Conservation (phyloP, 768 basidiomycete genomes). For the Clitopilus hobsonii region DNA sequence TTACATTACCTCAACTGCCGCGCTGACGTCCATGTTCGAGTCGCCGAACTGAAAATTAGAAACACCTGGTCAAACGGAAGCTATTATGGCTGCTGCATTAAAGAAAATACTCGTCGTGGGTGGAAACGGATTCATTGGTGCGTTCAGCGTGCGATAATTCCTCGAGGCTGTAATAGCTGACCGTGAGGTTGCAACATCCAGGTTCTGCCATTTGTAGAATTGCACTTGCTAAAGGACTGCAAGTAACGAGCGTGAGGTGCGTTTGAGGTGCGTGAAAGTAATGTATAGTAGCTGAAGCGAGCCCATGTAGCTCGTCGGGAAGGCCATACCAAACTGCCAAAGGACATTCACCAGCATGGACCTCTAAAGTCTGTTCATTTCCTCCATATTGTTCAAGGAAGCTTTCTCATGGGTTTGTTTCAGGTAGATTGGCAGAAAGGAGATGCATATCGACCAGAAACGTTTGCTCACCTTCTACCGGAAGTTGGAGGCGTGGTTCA, state of each 20-base stretch:
- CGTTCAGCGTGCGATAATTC: background rate
- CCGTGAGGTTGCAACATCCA: conserved; percentile 28
- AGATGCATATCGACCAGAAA: conserved; percentile 72
- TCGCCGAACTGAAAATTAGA: no score
- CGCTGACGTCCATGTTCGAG: no score
- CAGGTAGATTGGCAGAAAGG: conserved; percentile 89
- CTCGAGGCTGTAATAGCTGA: background rate
- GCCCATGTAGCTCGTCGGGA: conserved; percentile 68
- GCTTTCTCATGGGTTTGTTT: background rate
- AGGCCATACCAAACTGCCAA: conserved; percentile 82
- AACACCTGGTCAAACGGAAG: background rate
- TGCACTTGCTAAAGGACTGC: conserved; percentile 79
- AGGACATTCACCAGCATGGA: conserved; percentile 88
- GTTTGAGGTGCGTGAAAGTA: no score
- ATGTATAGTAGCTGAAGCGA: no score
- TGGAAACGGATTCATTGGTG: conserved; percentile 98
- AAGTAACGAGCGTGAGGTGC: conserved; percentile 88
- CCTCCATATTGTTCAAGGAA: conserved; percentile 2
- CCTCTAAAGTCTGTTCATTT: conserved; percentile 50
- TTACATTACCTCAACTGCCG: no score
- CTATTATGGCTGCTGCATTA: conserved; percentile 30
- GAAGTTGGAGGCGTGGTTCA: conserved; percentile 80
- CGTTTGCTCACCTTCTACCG: conserved; percentile 67
- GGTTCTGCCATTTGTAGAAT: conserved; percentile 91
- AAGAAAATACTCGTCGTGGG: conserved; percentile 87